Base-by-base conservation (phyloP, 768 basidiomycete species). In the Suillus alpinus region DNA sequence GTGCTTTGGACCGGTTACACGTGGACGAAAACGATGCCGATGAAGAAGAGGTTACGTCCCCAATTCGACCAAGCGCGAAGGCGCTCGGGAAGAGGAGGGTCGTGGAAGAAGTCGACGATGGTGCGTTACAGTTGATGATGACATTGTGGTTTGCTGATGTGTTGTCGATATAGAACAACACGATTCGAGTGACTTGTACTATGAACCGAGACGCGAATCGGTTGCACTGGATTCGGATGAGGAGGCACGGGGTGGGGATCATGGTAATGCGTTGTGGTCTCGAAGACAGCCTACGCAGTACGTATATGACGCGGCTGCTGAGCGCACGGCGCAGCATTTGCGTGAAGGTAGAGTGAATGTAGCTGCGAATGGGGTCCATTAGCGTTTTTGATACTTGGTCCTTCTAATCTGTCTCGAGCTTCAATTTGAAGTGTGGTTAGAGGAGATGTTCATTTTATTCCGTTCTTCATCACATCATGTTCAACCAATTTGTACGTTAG, bases 251-350 rank as follows among this genome's bases (percentile, higher is more conserved):
- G 36, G 53, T 16, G 26, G 53, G 18, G 37, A 55, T 26, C 14
- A 36, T 16, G 23, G 36, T 23, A 29, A 39, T 53, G 10, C 69
- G 66, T 16, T 75, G 72, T 67, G 72, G 72, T 41, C 71, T 32
- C 68, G 67, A 63, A 82, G 81, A 52, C 80, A 75, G 20, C 83
- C 85, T 3, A 80, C 85, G 29, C 83, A 83, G 14, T 95, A 89
- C 73, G 92, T 90, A n/a, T 97, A 97, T 71, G 94, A 97, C 70
- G 94, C 94, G 0, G 92, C 88, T 6, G 92, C 92, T 29, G 94
- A 96, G 72, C 83, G 91, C 63, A 85, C 85, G 57, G 77, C 83
- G 65, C 80, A 86, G 75, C 78, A 84, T 59, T 77, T 89, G 57
- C 75, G 75, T 60, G 80, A 84, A 63, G 80, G 74, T 29, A 59